Conservation (phyloP, 2,329 filamentous ascomycete species). For the Beauveria asiatica region DNA sequence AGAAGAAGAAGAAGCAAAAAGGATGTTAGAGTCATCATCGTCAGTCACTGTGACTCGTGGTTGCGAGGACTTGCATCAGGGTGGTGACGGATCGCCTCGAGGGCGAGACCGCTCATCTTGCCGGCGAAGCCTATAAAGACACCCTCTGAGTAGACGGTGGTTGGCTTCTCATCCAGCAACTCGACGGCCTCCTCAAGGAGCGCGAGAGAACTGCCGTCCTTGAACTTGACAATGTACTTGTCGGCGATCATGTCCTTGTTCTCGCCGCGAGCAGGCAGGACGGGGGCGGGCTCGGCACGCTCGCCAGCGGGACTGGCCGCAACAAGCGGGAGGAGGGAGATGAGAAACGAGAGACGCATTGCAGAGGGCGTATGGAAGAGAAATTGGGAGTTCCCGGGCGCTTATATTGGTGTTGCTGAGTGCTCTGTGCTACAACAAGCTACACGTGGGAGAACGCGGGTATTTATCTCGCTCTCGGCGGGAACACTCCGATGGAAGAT, state of each 20-base stretch:
- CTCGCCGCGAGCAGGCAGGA: slow-evolving; percentile 13
- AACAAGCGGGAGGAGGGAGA: slow-evolving; percentile 9
- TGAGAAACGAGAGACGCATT: slow-evolving; percentile 3
- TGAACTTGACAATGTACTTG: slow-evolving; percentile 19
- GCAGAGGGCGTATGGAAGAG: not conserved
- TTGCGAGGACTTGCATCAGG: slow-evolving; percentile 7
- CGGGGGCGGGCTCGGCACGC: slow-evolving; percentile 14
- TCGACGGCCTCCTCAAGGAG: slow-evolving; percentile 11
- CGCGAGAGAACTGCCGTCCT: slow-evolving; percentile 12
- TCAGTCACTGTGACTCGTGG: too few relatives aligned
- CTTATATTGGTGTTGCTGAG: too few relatives aligned
- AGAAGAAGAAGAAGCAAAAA: too few relatives aligned
- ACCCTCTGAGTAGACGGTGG: slow-evolving; percentile 16
- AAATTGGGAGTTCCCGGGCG: too few relatives aligned
- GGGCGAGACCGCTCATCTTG: slow-evolving; percentile 9
- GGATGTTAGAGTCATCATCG: too few relatives aligned
- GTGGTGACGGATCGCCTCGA: slow-evolving; percentile 14
- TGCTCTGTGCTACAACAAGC: too few relatives aligned
- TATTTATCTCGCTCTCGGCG: not conserved
- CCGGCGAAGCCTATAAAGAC: slow-evolving; percentile 15
- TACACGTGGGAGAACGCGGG: not conserved
- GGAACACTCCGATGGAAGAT: not conserved
- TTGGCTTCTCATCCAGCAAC: slow-evolving; percentile 12
- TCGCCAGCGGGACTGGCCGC: slow-evolving; percentile 2
- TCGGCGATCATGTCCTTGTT: slow-evolving; percentile 9